Base-by-base conservation (phyloP, 2,329 filamentous ascomycete genomes). In the Calonectria naviculata region DNA sequence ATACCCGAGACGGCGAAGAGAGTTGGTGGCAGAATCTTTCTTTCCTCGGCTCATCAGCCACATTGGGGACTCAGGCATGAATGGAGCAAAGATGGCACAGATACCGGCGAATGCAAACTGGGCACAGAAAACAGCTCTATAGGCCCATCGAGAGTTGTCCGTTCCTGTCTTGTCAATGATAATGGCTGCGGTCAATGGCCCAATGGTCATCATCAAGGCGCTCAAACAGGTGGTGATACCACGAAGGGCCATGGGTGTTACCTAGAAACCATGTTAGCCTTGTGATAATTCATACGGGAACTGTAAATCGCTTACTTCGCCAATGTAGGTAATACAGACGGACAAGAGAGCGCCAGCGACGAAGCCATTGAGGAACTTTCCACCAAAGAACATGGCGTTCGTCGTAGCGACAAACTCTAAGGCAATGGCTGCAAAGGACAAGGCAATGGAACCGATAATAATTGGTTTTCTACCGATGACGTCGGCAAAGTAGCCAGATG, bases 11-110 rank as follows among this genome's bases (percentile, higher is more conserved):
- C 79, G 73, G 58, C 78, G 78, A 4, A 85, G 80, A 2, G 81
- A 75, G 13, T 79, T 78, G 7, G 81, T 74, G 1, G 83, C 84
- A n/a, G 81, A 73, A 0, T 81, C 79, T 31, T 81, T 75, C n/a
- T 78, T 74, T 12, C 79, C 81, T 26, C 80, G 78, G 31, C 78
- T 79, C 10, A 76, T 71, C 5, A 86, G 78, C 81, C 82, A 87
- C 69, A 84, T 80, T 15, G 85, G 85, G 0, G 84, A 85, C 73
- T 87, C 85, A 1, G 85, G 85, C 67, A 87, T 81, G 67, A 82
- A 82, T 10, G 81, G 75, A 4, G 83, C 74, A 12, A 81, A 69
- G 15, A 79, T 19, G 38, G 78, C 72, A 10, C 79, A 78, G 63
- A 81, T 71, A 12, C 67, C 76, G 1, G 80, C 78, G 68, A 84